A percentile compares a stretch with the other conserved stretches of the same genome.
Evolutionary conservation across 441 rosid genomes (phyloP).

Genomic region (Erodium texanum): DNA sequence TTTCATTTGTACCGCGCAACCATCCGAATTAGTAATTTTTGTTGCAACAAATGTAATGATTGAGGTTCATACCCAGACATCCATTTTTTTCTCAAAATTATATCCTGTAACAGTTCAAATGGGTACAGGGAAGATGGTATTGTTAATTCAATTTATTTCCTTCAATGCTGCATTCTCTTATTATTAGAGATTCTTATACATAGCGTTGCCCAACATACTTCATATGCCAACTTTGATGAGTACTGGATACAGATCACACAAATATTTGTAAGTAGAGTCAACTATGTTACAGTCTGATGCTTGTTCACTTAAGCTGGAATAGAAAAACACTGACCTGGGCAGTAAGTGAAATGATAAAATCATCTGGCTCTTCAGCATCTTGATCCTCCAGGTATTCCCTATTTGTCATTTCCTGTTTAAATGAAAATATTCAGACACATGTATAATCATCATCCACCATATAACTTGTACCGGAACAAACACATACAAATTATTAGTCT

Average conservation of each 20-base stretch:
- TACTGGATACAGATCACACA: not conserved
- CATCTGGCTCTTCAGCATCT: slow-evolving; percentile 98
- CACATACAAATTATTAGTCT: too few relatives aligned
- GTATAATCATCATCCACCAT: slow-evolving; percentile 8
- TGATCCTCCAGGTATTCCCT: slow-evolving; percentile 90
- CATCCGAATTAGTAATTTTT: not conserved
- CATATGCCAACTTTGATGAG: not conserved
- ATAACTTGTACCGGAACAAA: not conserved
- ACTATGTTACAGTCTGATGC: not conserved
- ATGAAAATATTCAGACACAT: slow-evolving; percentile 17
- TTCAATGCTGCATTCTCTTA: not conserved
- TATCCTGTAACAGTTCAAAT: not conserved
- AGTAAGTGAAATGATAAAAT: slow-evolving; percentile 78
- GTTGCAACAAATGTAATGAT: too few relatives aligned
- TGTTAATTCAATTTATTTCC: not conserved
- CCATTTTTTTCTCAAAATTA: not conserved
- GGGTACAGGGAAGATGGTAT: not conserved
- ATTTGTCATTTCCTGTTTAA: slow-evolving; percentile 73
- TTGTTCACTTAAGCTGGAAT: not conserved
- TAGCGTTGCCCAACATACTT: not conserved
- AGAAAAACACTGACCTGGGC: slow-evolving; percentile 54
- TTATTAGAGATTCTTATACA: not conserved
- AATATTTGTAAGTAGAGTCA: not conserved
- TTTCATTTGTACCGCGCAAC: not conserved
- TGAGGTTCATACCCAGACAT: not conserved